Conservation (phyloP, 768 basidiomycete genomes). For the Tubosaeta sp. region DNA sequence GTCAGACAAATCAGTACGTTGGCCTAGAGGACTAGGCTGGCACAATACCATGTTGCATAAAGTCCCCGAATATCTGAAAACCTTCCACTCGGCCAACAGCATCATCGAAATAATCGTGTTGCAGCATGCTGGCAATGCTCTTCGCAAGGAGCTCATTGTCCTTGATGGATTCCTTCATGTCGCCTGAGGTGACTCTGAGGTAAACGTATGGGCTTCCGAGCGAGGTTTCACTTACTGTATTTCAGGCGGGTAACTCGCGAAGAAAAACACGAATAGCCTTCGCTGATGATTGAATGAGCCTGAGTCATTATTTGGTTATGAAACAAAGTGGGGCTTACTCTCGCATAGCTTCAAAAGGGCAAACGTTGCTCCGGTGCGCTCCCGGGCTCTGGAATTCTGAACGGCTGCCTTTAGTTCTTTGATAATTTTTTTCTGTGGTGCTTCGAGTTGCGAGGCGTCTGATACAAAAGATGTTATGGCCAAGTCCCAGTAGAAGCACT, state of each 20-base stretch:
- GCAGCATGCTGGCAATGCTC: conserved; percentile 19
- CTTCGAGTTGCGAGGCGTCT: conserved; percentile 4
- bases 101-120: conserved; percentile 21
- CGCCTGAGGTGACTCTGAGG: background rate
- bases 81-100: conserved; percentile 20
- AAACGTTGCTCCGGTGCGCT: conserved; percentile 21
- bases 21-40: too few relatives aligned
- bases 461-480: background rate
- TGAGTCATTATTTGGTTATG: background rate
- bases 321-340: conserved; percentile 8
- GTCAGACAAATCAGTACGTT: conserved; percentile 1
- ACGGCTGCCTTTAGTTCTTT: conserved; percentile 2
- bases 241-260: background rate
- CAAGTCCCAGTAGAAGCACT: background rate
- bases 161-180: conserved; percentile 2
- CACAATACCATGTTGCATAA: conserved; percentile 16
- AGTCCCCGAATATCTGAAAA: conserved; percentile 18
- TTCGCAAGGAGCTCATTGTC: conserved; percentile 5
- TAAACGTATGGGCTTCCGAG: too few relatives aligned
- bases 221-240: background rate
- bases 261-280: conserved; percentile 3
- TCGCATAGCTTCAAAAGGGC: conserved; percentile 19
- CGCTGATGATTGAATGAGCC: conserved; percentile 7
- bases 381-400: background rate
- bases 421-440: conserved; percentile 5